Evolutionary conservation across 441 rosid species (phyloP).

Genomic region (Gossypium schwendimanii): DNA sequence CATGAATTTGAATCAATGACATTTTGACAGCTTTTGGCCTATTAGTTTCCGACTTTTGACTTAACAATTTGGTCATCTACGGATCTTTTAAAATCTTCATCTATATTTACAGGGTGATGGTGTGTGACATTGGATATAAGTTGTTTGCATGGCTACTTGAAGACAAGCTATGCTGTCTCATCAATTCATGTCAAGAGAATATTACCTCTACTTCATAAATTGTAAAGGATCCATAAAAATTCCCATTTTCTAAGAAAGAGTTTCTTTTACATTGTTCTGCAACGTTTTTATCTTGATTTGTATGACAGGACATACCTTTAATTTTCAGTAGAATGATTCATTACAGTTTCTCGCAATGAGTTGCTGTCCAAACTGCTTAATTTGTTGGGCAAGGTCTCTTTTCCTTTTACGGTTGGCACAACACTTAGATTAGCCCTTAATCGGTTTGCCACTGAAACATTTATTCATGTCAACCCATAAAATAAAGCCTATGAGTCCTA

Average conservation of each 20-base stretch:
- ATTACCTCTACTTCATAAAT: neutral
- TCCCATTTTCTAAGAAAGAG: neutral
- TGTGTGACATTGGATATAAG: neutral
- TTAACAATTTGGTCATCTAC: neutral
- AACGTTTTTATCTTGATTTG: neutral
- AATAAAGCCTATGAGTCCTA: neutral
- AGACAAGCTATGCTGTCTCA: neutral
- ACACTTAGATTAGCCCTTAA: neutral
- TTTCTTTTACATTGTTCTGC: neutral
- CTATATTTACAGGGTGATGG: neutral
- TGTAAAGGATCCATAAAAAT: neutral
- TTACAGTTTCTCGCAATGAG: neutral
- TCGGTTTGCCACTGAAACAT: neutral
- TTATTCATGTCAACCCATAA: conserved; percentile 2
- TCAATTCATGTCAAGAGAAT: neutral
- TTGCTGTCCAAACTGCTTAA: neutral
- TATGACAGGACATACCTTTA: neutral
- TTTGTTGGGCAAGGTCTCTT: neutral
- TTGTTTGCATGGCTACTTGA: conserved; percentile 8
- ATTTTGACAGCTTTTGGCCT: neutral
- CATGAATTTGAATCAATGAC: neutral
- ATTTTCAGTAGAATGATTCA: neutral
- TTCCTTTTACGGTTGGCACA: neutral
- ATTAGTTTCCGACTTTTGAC: neutral
- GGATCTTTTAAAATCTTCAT: neutral